These are phyloP conservation scores for Corrigiola litoralis DNA, from an alignment of 179 eudicot genomes.

Conservation along the genomic window DNA sequence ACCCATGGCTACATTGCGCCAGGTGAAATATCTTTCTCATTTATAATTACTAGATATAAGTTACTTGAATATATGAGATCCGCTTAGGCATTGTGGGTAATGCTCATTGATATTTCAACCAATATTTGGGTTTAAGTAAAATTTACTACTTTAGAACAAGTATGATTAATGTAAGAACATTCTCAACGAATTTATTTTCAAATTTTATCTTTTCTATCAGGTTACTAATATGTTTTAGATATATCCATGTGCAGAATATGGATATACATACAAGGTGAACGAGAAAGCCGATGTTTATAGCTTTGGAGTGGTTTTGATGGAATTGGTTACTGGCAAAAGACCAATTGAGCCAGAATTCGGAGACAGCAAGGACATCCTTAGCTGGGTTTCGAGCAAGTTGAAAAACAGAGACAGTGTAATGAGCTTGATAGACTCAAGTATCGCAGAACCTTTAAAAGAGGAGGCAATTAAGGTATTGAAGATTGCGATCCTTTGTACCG, in stretches of 20 bases:
- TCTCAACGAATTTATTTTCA: no score
- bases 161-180: no score
- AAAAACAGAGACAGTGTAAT: conserved; percentile 53
- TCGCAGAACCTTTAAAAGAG: conserved; percentile 40
- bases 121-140: no score
- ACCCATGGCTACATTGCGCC: conserved; percentile 96
- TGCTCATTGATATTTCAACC: no score
- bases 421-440: conserved; percentile 49
- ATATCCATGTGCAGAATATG: conserved; percentile 55
- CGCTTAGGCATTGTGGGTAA: no score
- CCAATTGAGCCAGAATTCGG: conserved; percentile 83
- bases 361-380: conserved; percentile 65
- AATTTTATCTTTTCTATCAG: no score
- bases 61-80: no score
- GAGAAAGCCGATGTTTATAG: conserved; percentile 94
- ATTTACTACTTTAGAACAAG: no score
- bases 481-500: conserved; percentile 74
- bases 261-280: conserved; percentile 71
- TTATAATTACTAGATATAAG: no score
- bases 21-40: conserved; percentile 33
- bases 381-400: conserved; percentile 71
- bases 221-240: not conserved
- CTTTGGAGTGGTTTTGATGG: conserved; percentile 91
- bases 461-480: conserved; percentile 65
- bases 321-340: conserved; percentile 80